Conservation (phyloP, 129 eudicot genomes). For the Ambrosia artemisiifolia region DNA sequence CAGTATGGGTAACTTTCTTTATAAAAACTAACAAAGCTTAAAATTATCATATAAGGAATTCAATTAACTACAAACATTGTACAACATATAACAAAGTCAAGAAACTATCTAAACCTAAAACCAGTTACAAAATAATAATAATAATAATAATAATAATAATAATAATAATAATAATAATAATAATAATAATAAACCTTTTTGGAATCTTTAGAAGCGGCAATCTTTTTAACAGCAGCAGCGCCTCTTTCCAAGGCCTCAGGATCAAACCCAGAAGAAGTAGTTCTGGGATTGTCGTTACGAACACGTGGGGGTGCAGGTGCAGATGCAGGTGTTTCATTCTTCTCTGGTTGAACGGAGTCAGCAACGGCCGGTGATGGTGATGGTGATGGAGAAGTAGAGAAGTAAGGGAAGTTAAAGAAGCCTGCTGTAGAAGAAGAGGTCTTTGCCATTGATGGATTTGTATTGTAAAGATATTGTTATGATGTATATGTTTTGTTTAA, state of each 20-base stretch:
- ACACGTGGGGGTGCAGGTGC: conserved; percentile 30
- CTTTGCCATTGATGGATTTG: conserved; percentile 44
- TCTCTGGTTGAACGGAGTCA: conserved; percentile 16
- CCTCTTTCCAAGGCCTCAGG: conserved; percentile 92
- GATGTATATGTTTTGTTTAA: background rate
- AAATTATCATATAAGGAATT: background rate
- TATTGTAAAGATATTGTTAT: background rate
- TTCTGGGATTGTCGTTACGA: conserved; percentile 79
- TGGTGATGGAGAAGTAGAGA: conserved; percentile 37
- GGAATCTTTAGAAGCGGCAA: conserved; percentile 47
- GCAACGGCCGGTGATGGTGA: conserved; percentile 33
- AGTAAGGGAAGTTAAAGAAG: conserved; percentile 60
- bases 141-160: too few relatives aligned
- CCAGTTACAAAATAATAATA: too few relatives aligned
- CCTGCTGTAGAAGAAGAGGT: conserved; percentile 42
- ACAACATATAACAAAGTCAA: conserved; percentile 9
- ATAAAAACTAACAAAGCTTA: background rate
- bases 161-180: too few relatives aligned
- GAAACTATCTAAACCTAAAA: too few relatives aligned
- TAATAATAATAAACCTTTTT: conserved; percentile 49
- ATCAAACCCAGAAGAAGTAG: conserved; percentile 85
- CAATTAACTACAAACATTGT: background rate
- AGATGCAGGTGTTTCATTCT: conserved; percentile 21
- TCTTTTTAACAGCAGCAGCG: conserved; percentile 52
- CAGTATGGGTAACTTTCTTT: too few relatives aligned